A percentile compares a stretch with the other conserved stretches of the same genome.
These are phyloP conservation scores for Botrytis fabae DNA, from an alignment of 2,329 filamentous ascomycete genomes.

Conservation along the genomic window DNA sequence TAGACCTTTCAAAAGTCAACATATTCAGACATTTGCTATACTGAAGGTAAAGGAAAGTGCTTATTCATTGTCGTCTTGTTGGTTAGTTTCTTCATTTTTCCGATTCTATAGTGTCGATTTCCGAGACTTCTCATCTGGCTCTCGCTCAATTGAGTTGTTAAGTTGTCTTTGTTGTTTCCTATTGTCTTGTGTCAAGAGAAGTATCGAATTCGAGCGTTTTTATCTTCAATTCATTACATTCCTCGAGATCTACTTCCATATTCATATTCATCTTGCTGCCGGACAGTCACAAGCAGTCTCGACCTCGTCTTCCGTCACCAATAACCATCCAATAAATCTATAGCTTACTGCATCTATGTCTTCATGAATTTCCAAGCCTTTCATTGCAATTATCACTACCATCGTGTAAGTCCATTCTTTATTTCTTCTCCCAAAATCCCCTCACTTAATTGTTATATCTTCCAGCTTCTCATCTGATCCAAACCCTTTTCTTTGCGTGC, in stretches of 20 bases:
- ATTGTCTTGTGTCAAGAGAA: neutral
- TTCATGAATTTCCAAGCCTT: conserved; percentile 12
- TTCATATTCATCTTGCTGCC: neutral
- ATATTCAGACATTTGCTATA: neutral
- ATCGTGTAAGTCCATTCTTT: neutral
- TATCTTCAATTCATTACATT: neutral
- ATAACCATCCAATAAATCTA: neutral
- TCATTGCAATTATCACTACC: neutral
- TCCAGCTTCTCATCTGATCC: neutral
- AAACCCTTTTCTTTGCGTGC: neutral
- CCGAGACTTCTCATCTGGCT: neutral
- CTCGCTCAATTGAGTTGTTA: neutral
- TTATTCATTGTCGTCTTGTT: neutral
- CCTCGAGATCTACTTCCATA: no score
- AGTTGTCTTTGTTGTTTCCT: neutral
- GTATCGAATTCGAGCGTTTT: neutral
- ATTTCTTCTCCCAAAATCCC: neutral
- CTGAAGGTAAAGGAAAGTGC: neutral
- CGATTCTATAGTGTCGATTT: neutral
- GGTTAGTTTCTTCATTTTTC: neutral
- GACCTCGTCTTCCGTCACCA: neutral
- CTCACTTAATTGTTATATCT: no score
- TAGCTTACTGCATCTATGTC: neutral
- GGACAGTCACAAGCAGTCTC: neutral
- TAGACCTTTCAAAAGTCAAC: neutral